Conservation (phyloP, 169 alveolate genomes). For the Toxoplasma gondii region DNA sequence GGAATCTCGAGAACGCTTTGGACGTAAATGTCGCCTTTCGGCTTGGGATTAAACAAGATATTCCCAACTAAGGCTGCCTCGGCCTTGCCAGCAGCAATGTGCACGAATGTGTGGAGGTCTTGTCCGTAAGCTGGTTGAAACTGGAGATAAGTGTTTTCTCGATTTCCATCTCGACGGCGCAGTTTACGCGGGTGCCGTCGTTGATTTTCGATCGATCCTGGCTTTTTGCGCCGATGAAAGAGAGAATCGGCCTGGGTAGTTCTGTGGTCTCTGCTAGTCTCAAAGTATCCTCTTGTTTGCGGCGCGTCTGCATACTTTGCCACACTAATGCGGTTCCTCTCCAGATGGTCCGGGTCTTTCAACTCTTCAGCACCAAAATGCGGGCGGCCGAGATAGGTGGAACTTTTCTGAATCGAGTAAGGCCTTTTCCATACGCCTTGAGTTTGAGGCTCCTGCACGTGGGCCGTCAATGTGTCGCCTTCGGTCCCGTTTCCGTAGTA, state of each 20-base stretch:
- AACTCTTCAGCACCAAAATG: background rate
- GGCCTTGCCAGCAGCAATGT: background rate
- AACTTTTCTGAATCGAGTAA: background rate
- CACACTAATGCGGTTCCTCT: background rate
- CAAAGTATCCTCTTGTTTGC: background rate
- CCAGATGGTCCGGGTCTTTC: background rate
- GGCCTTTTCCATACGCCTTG: conserved; percentile 34
- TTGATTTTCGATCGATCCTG: background rate
- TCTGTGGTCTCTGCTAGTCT: background rate
- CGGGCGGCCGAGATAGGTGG: background rate
- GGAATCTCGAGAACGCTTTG: conserved; percentile 25
- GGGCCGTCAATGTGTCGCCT: background rate
- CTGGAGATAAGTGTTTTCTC: background rate
- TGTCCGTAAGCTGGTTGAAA: conserved; percentile 34
- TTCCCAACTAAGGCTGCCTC: background rate
- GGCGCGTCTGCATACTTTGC: background rate
- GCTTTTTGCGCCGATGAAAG: background rate
- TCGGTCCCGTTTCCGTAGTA: conserved; percentile 25
- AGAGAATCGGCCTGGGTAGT: background rate
- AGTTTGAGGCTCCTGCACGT: background rate
- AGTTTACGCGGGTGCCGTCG: background rate
- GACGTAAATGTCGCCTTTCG: background rate
- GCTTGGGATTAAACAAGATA: background rate
- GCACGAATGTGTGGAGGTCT: conserved; percentile 37
- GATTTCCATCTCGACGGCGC: conserved; percentile 5